These are phyloP conservation scores for Termitomyces sp. DNA, from an alignment of 768 basidiomycete genomes.

Conservation along the genomic window DNA sequence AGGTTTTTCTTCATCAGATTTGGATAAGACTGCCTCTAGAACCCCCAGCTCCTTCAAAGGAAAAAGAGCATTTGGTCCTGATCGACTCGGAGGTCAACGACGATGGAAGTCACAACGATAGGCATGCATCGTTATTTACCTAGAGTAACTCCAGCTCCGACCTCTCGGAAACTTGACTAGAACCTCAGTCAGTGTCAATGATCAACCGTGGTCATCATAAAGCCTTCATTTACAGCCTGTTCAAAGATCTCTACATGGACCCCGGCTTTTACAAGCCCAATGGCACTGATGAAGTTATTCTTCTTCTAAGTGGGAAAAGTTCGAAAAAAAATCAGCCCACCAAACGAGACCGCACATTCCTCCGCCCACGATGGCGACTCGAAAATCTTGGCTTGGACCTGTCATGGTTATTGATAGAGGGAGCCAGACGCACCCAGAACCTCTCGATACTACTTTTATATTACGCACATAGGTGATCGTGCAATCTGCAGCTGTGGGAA, in stretches of 20 bases:
- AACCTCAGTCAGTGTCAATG: constrained; percentile 1
- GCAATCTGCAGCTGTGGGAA: neutral
- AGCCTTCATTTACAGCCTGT: neutral
- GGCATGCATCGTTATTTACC: constrained; percentile 27
- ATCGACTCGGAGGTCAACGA: neutral
- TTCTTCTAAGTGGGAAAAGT: neutral
- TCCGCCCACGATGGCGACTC: neutral
- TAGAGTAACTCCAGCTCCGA: constrained; percentile 57
- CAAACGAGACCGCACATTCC: neutral
- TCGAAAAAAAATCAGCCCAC: neutral
- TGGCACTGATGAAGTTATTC: neutral
- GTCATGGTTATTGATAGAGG: neutral
- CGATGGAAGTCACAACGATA: neutral
- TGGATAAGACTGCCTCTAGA: constrained; percentile 40
- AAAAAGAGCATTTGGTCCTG: constrained; percentile 51
- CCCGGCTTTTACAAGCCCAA: neutral
- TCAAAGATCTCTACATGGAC: neutral
- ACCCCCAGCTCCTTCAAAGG: constrained; percentile 45
- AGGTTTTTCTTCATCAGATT: constrained; percentile 33
- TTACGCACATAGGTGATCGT: neutral
- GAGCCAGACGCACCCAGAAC: too few species aligned
- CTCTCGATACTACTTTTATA: neutral
- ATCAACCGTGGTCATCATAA: neutral
- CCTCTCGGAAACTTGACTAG: constrained; percentile 48
- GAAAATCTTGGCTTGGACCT: neutral